These are phyloP conservation scores for Pichia sp. DNA, from an alignment of 1,139 yeast species.

Conservation along the genomic window DNA sequence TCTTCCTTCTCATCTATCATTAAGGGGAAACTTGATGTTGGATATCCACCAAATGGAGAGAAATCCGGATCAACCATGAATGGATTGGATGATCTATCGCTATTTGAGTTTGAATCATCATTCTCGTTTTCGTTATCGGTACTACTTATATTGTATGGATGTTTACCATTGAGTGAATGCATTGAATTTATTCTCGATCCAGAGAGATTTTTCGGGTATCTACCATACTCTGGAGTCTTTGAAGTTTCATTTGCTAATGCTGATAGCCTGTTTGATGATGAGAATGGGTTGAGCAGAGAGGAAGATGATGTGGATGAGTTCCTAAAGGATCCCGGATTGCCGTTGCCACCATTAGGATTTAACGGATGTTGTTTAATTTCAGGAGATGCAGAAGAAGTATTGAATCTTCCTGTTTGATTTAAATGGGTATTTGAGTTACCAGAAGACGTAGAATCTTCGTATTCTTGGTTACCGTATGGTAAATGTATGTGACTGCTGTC, in stretches of 20 bases:
- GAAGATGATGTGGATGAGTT: constrained; percentile 24
- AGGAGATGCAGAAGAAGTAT: constrained; percentile 10
- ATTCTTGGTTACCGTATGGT: constrained; percentile 23
- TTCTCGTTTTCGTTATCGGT: constrained; percentile 12
- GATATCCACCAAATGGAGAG: constrained; percentile 93
- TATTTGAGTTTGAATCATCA: constrained; percentile 13
- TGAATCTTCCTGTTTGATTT: neutral
- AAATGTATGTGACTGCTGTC: neutral
- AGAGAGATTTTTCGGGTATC: constrained; percentile 28
- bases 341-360: constrained; percentile 17
- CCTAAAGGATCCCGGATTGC: constrained; percentile 18
- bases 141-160: neutral
- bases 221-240: constrained; percentile 23
- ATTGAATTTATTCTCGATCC: constrained; percentile 30
- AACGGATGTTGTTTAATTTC: constrained; percentile 20
- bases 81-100: constrained; percentile 22
- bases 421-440: too few relatives aligned
- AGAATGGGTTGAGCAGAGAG: constrained; percentile 23
- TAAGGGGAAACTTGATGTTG: constrained; percentile 80
- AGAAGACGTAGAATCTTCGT: constrained; percentile 18
- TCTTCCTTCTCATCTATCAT: constrained; percentile 85
- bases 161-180: constrained; percentile 18
- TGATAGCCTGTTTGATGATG: constrained; percentile 19
- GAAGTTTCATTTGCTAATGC: constrained; percentile 5
- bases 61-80: constrained; percentile 38